Conservation (phyloP, 345 rosid genomes). For the Arabidopsis arenosa region DNA sequence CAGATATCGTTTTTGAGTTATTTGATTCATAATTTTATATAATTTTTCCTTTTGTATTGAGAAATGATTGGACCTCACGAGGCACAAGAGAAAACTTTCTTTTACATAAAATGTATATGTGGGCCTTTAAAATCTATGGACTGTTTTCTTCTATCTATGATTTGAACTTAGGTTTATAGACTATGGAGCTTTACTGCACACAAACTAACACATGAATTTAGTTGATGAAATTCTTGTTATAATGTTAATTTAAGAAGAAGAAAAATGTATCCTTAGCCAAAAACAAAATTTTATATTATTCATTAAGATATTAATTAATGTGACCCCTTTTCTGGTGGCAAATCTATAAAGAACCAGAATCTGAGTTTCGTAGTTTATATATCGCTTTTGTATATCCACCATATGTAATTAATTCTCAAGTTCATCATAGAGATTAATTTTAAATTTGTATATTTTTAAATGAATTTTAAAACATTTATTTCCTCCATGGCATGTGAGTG, state of each 20-base stretch:
- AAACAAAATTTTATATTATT: neutral
- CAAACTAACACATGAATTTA: neutral
- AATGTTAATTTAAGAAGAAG: neutral
- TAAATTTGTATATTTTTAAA: neutral
- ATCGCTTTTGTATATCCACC: neutral
- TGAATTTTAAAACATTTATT: slow-evolving; percentile 31
- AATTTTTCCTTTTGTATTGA: neutral
- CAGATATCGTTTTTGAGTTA: neutral
- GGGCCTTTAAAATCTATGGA: slow-evolving; percentile 9
- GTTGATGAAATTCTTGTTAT: neutral
- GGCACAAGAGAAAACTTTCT: slow-evolving; percentile 13
- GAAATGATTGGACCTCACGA: slow-evolving; percentile 20
- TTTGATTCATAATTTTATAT: neutral
- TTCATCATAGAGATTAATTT: neutral
- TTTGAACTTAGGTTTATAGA: slow-evolving; percentile 13
- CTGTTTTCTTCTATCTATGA: neutral
- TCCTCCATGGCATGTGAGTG: slow-evolving; percentile 31
- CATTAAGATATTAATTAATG: neutral
- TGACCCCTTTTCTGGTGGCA: slow-evolving; percentile 38
- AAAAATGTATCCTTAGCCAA: slow-evolving; percentile 1
- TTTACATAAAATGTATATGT: slow-evolving; percentile 11
- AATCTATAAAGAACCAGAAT: slow-evolving; percentile 42
- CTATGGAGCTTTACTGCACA: slow-evolving; percentile 10
- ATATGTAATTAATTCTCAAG: no score
- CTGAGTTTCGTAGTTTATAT: slow-evolving; percentile 24